Base-by-base conservation (phyloP, 2,329 filamentous ascomycete genomes). In the Neophaeococcomyces mojaviensis region DNA sequence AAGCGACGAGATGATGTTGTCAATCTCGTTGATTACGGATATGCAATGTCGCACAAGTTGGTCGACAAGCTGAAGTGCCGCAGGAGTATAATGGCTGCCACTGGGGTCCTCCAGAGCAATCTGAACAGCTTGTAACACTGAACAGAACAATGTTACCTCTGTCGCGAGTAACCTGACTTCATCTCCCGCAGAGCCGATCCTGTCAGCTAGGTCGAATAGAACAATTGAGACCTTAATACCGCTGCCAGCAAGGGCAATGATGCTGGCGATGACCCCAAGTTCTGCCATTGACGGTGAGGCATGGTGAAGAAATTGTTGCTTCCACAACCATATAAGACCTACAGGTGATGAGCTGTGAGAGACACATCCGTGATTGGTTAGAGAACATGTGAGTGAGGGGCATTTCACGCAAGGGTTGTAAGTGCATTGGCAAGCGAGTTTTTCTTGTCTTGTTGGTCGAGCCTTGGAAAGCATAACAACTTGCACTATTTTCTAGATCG, bases 211-310 rank as follows among this genome's bases (percentile, higher is more conserved):
- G 24, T 45, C 42, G 26, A 45, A 45, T 6, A 45, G 42, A 4
- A 30, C n/a, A 26, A 45, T 45, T n/a, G 42, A 45, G 20, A 45
- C 32, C 33, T 45, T 38, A 12, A 34, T 38, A 4, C 42, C 42
- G 12, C 31, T 26, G 16, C 32, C 42, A 19, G 34, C 26, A 12
- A 45, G 34, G n/a, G 12, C 42, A 16, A 45, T 38, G 18, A 45
- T 45, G 22, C 30, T 28, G 7, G 42, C 31, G 26, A 45, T 38
- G 18, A 34, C 42, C 12, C 32, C 42, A 18, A 45, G 9, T 22
- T 35, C 42, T 13, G 42, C 42, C 42, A 45, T 45, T 20, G n/a
- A n/a, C n/a, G n/a, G n/a, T n/a, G n/a, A n/a, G n/a, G n/a, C n/a
- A n/a, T n/a, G n/a, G n/a, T n/a, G n/a, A n/a, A n/a, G n/a, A n/a